These are phyloP conservation scores for Pichia sp. DNA, from an alignment of 1,139 yeast species.

Conservation along the genomic window DNA sequence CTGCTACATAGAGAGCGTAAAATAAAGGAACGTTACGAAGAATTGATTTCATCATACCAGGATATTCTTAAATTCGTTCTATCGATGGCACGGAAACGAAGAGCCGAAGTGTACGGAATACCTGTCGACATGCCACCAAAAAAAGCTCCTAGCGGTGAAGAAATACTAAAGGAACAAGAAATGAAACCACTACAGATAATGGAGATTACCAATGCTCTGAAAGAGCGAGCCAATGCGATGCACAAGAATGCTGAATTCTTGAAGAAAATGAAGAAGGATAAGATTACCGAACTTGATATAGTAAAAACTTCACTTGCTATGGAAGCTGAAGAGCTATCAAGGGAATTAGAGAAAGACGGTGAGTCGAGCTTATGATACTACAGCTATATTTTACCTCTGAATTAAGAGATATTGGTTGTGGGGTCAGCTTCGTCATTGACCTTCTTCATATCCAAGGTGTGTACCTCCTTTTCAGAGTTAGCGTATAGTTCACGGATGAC, in stretches of 20 bases:
- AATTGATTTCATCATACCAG: slow-evolving; percentile 12
- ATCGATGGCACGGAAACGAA: slow-evolving; percentile 2
- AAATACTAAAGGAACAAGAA: slow-evolving; percentile 3
- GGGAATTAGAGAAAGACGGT: too few species aligned
- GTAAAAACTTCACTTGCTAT: background rate
- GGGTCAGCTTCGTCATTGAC: too few species aligned
- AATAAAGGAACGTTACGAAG: slow-evolving; percentile 20
- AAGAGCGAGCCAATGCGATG: slow-evolving; percentile 2
- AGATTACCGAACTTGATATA: slow-evolving; percentile 3
- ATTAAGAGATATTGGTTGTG: too few species aligned
- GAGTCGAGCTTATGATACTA: too few species aligned
- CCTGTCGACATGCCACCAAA: too few species aligned
- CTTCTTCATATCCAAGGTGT: too few species aligned
- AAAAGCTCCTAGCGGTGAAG: too few species aligned
- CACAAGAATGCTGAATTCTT: slow-evolving; percentile 8
- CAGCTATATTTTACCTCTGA: too few species aligned
- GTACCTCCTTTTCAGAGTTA: slow-evolving; percentile 9
- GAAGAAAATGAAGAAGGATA: background rate
- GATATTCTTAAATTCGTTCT: slow-evolving; percentile 3
- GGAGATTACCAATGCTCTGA: slow-evolving; percentile 1
- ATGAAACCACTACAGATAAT: slow-evolving; percentile 4
- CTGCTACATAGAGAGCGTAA: slow-evolving; percentile 24
- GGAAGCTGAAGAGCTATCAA: background rate
- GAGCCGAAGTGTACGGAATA: slow-evolving; percentile 9
- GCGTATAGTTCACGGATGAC: slow-evolving; percentile 17